phyloP scores from a whole-genome alignment of 805 yeast species.

The Cyberlindnera meyerae region DNA sequence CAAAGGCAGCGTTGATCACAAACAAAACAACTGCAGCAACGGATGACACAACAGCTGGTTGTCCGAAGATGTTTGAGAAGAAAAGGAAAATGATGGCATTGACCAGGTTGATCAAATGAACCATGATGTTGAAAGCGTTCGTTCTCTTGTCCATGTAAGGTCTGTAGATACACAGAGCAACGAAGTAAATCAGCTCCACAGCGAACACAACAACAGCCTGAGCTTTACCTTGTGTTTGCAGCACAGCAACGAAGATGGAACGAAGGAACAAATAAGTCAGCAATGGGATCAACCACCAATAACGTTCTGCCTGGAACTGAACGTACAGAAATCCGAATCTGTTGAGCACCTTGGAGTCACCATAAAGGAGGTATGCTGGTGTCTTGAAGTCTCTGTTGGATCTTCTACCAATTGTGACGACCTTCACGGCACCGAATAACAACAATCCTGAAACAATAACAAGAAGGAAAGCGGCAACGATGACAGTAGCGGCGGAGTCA shows the following conservation, averaged over 20 bases:
- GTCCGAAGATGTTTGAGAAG: conserved; percentile 78
- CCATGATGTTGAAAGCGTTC: conserved; percentile 85
- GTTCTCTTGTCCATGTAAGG: conserved; percentile 96
- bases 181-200: conserved; percentile 68
- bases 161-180: conserved; percentile 59
- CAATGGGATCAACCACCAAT: conserved; percentile 71
- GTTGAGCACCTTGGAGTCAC: conserved; percentile 75
- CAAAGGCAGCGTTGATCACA: conserved; percentile 83
- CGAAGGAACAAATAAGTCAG: conserved; percentile 65
- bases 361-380: conserved; percentile 87
- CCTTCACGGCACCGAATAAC: conserved; percentile 67
- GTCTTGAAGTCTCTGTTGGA: conserved; percentile 73
- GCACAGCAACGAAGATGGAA: conserved; percentile 79
- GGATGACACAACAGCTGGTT: conserved; percentile 84
- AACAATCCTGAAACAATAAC: conserved; percentile 54
- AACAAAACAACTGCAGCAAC: conserved; percentile 89
- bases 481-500: conserved; percentile 80
- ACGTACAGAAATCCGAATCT: conserved; percentile 90
- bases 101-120: conserved; percentile 71
- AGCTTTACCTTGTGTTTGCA: conserved; percentile 74
- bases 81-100: conserved; percentile 86
- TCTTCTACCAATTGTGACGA: conserved; percentile 66
- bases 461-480: conserved; percentile 71
- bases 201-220: conserved; percentile 76
- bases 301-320: conserved; percentile 82